Evolutionary conservation across 768 basidiomycete genomes (phyloP).

Genomic region (Panaeolus cyanescens): DNA sequence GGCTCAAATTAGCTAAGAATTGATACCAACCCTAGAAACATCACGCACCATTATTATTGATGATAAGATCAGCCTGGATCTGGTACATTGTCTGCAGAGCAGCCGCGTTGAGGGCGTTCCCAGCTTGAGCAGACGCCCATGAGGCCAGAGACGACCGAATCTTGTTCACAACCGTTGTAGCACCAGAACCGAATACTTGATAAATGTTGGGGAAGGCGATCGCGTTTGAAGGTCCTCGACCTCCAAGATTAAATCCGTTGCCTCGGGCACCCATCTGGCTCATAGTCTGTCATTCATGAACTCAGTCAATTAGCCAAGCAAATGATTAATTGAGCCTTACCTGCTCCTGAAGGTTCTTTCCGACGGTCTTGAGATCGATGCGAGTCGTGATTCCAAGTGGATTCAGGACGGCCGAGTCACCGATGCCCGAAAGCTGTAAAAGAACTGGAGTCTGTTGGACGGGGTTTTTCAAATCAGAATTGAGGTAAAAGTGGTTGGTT

Average conservation of each 20-base stretch:
- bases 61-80: slow-evolving; percentile 49
- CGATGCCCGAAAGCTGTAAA: slow-evolving; percentile 59
- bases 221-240: slow-evolving; percentile 45
- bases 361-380: slow-evolving; percentile 51
- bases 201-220: slow-evolving; percentile 56
- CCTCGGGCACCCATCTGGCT: slow-evolving; percentile 40
- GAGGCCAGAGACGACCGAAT: slow-evolving; percentile 37
- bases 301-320: neutral
- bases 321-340: slow-evolving; percentile 15
- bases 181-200: slow-evolving; percentile 42
- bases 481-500: neutral
- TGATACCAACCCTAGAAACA: slow-evolving; percentile 1
- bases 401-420: slow-evolving; percentile 45
- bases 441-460: slow-evolving; percentile 42
- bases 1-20: neutral
- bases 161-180: slow-evolving; percentile 30
- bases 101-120: slow-evolving; percentile 35
- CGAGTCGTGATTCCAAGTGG: slow-evolving; percentile 47
- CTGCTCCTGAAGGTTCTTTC: slow-evolving; percentile 61
- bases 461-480: neutral
- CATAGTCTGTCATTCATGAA: slow-evolving; percentile 18
- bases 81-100: slow-evolving; percentile 45
- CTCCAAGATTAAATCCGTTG: slow-evolving; percentile 42
- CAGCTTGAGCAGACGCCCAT: slow-evolving; percentile 48
- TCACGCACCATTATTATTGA: slow-evolving; percentile 43